Evolutionary conservation across 352 stramenopile species (phyloP), one percentile per base, ranked within the genome.

Genomic region (Phytophthora idaei): DNA sequence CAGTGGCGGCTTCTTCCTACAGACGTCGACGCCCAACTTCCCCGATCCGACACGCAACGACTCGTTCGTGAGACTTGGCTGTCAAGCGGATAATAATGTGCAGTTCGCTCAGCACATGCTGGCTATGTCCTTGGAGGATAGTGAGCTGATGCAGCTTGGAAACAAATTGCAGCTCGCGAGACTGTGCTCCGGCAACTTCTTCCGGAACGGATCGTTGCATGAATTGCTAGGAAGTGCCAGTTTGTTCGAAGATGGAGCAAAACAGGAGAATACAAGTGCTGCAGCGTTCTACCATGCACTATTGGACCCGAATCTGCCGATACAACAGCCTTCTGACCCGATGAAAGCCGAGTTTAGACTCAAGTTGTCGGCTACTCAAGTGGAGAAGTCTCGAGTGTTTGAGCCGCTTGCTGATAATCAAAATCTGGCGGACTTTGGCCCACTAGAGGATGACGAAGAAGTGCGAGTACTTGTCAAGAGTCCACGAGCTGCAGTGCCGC

Each of bases 21-120:
- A 94, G 67, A 87, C 84, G 14, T 93, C 86, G 27, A 94, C 86
- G 51, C 86, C 86, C 1, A 86, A 87, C 52, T 94, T 89, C 57
- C 86, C 86, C 0, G 86, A 94, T 53, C 86, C 86, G 27, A 81
- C 77, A 8, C 47, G 48, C 1, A 64, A 63, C 10, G 59, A 73
- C 14, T 67, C 64, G n/a, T 93, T 93, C 34, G 78, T 92, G 37
- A 77, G 60, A 31, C 74, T 94, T 37, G 86, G 86, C 3, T 94
- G 86, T 39, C 86, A 94, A 46, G 29, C 60, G 3, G 80, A 91
- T 63, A 90, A 94, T 69, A 94, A 94, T 50, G 71, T 94, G 54
- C 71, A 87, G 31, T 94, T 88, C 54, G 76, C 82, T 32, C 86
- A 94, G 64, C 86, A 94, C 64, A 63, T 90, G 55, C 58, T 90